Evolutionary conservation across 1,139 yeast genomes (phyloP).

Genomic region (Yamadazyma membranifaciens): DNA sequence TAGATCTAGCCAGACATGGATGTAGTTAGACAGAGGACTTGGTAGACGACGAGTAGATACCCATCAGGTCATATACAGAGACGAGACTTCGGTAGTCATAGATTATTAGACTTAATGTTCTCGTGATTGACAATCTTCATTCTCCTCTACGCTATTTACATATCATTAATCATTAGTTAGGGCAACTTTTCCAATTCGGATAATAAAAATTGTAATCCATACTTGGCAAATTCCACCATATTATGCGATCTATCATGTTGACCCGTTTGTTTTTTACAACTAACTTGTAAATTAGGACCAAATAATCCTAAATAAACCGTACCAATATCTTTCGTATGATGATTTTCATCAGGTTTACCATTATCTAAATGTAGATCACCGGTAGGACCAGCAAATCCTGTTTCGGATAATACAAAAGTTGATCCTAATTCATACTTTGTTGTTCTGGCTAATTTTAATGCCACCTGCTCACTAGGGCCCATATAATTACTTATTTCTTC

Average conservation of each 20-base stretch:
- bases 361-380: conserved; percentile 37
- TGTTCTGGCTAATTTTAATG: conserved; percentile 72
- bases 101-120: no score
- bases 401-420: conserved; percentile 77
- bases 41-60: no score
- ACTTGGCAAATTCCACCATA: conserved; percentile 72
- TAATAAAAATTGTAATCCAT: conserved; percentile 63
- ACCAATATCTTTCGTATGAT: conserved; percentile 34
- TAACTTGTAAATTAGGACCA: conserved; percentile 61
- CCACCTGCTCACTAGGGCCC: conserved; percentile 81
- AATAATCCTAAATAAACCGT: conserved; percentile 69
- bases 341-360: conserved; percentile 8
- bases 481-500: conserved; percentile 68
- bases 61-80: no score
- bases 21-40: no score
- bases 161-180: conserved; percentile 1
- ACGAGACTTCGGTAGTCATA: no score
- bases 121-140: no score
- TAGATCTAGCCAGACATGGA: no score
- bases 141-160: conserved; percentile 1
- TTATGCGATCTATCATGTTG: conserved; percentile 54
- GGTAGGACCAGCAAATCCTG: conserved; percentile 86
- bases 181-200: conserved; percentile 25
- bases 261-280: conserved; percentile 49
- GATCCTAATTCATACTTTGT: conserved; percentile 79